A percentile compares a stretch with the other conserved stretches of the same genome.
Conservation (phyloP, 129 eudicot genomes). For the Artemisia argyi region DNA sequence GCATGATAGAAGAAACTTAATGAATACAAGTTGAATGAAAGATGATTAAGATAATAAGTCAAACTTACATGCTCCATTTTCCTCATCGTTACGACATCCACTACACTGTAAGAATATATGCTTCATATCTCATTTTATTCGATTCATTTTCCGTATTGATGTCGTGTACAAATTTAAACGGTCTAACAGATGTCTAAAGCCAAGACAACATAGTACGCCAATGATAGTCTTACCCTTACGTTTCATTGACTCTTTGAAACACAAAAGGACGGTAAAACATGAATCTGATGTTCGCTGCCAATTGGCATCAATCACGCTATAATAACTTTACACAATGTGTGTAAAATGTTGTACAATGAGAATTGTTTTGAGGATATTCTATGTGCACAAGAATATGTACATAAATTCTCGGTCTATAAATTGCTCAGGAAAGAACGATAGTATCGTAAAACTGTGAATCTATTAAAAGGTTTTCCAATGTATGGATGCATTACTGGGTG, state of each 20-base stretch:
- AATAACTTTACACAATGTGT: constrained; percentile 1
- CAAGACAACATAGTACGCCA: neutral
- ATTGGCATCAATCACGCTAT: neutral
- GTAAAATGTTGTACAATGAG: neutral
- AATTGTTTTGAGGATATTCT: too few relatives aligned
- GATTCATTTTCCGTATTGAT: neutral
- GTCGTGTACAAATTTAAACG: neutral
- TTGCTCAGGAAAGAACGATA: too few relatives aligned
- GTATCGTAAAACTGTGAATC: too few relatives aligned
- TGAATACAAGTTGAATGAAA: too few relatives aligned
- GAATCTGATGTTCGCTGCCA: neutral
- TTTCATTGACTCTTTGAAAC: constrained; percentile 29
- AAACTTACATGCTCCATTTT: constrained; percentile 17
- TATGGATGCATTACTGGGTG: too few relatives aligned
- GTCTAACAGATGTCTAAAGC: constrained; percentile 6
- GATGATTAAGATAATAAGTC: too few relatives aligned
- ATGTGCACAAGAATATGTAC: too few relatives aligned
- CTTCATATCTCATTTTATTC: neutral
- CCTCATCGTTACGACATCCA: constrained; percentile 26
- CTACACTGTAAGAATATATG: constrained; percentile 17
- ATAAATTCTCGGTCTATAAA: too few relatives aligned
- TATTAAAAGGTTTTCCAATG: too few relatives aligned
- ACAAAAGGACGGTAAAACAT: constrained; percentile 23
- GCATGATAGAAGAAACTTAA: too few relatives aligned
- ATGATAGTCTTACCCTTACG: constrained; percentile 7